Conservation (phyloP, 2,329 filamentous ascomycete species). For the Tolypocladium amazonense region DNA sequence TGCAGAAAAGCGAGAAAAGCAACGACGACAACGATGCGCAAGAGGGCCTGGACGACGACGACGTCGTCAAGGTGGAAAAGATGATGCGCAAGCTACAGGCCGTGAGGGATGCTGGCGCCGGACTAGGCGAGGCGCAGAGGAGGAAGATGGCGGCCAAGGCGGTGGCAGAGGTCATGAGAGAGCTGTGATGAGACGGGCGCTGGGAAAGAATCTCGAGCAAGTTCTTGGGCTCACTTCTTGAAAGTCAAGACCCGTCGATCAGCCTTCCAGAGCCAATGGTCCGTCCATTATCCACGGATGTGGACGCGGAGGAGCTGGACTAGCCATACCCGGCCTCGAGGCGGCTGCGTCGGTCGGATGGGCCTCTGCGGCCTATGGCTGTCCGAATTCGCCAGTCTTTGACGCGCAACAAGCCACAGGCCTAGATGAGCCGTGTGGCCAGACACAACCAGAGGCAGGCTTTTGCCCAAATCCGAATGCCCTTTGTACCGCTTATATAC, state of each 20-base stretch:
- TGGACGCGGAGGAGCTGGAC: neutral
- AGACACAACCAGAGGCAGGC: too few relatives aligned
- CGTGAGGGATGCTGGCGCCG: constrained; percentile 47
- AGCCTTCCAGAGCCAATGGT: neutral
- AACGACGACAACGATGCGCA: constrained; percentile 15
- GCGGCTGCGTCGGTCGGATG: neutral
- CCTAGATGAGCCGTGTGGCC: too few relatives aligned
- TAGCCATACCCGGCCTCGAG: neutral
- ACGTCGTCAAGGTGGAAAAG: constrained; percentile 47
- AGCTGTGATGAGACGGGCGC: constrained; percentile 24
- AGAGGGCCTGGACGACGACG: constrained; percentile 32
- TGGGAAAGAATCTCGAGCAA: neutral
- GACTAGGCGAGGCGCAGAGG: constrained; percentile 49
- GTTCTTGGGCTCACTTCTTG: neutral
- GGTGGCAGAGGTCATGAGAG: constrained; percentile 54
- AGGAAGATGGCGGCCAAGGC: constrained; percentile 50
- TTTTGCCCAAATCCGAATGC: too few relatives aligned
- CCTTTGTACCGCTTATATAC: too few relatives aligned
- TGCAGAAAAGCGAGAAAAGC: constrained; percentile 19
- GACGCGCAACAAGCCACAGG: too few relatives aligned
- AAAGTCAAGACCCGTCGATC: neutral
- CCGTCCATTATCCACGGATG: neutral
- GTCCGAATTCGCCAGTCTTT: neutral
- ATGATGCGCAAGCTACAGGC: constrained; percentile 57
- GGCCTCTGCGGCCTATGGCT: neutral